Base-by-base conservation (phyloP, 2,329 filamentous ascomycete species). In the Samsoniella hepiali region DNA sequence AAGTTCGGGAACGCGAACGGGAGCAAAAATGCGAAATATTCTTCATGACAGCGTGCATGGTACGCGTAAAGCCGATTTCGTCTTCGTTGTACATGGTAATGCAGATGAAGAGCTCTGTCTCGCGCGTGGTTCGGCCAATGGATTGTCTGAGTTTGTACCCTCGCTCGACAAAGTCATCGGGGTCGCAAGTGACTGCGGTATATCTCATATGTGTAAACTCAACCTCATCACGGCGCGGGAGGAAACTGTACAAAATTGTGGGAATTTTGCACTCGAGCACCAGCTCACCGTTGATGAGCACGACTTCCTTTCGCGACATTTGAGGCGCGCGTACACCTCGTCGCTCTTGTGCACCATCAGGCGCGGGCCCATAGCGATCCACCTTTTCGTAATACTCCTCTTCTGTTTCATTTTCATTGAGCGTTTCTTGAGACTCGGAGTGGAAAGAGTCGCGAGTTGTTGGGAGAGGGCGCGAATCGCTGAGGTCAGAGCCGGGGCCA, bases 51-150 rank as follows among this genome's bases (percentile, higher is more conserved):
- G 94, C 95, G 75, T 98, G 92, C 94, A 99, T 98, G 1, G 95
- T 99, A 54, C 95, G 87, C 7, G 95, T 97, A 71, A 99, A 99
- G 72, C 93, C 87, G 70, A 97, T 91, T 73, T 98, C 95, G 76
- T 97, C 91, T 77, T 99, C 95, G 76, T 99, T 99, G 81, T 97
- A 98, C 95, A 98, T 98, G 70, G 95, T 99, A 66, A 99, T 82
- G 74, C 93, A 97, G 70, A 99, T 96, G 74, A 98, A 95, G 8
- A 99, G 80, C 76, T 99, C 95, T 0, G 94, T 98, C 76, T 98
- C 93, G 66, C 95, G 87, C 34, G 88, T 81, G 1, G 91, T 96
- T 63, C 81, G 84, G 53, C 93, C 93, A 65, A 97, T 92, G 72
- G 91, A 91, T 76, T 98, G 95, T 61, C 95, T 90, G 71, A 99